These are phyloP conservation scores for Glaciozyma antarctica DNA, from an alignment of 768 basidiomycete species.

Conservation along the genomic window DNA sequence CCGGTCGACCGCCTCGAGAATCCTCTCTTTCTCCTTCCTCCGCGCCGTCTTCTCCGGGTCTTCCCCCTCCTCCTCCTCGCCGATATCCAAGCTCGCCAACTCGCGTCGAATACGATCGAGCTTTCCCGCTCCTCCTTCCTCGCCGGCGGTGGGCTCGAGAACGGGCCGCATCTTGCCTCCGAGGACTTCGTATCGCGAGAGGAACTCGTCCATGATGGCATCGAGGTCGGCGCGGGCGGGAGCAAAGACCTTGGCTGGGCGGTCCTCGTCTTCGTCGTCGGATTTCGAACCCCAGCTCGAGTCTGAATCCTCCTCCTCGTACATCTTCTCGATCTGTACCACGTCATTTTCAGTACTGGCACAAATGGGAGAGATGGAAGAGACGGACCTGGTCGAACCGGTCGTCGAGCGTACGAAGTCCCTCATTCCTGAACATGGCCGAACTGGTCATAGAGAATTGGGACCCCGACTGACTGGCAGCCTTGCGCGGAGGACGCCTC, in stretches of 20 bases:
- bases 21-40: conserved; percentile 27
- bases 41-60: conserved; percentile 41
- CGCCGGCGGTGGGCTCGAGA: conserved; percentile 11
- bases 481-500: conserved; percentile 54
- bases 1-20: conserved; percentile 26
- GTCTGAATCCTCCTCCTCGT: conserved; percentile 50
- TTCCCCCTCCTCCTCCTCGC: conserved; percentile 40
- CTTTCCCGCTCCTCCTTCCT: conserved; percentile 46
- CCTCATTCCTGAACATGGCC: conserved; percentile 86
- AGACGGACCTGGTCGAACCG: conserved; percentile 75
- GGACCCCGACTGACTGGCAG: conserved; percentile 43
- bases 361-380: too few species aligned
- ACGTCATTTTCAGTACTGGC: neutral
- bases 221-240: conserved; percentile 56
- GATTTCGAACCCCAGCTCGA: conserved; percentile 44
- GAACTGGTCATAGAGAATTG: conserved; percentile 97
- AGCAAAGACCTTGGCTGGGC: conserved; percentile 44
- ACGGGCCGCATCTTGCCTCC: conserved; percentile 77
- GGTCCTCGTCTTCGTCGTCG: conserved; percentile 39
- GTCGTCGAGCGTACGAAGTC: conserved; percentile 79
- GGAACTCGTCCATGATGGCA: conserved; percentile 82
- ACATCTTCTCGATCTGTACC: conserved; percentile 65
- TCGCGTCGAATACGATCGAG: conserved; percentile 67
- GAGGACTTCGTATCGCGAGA: conserved; percentile 79
- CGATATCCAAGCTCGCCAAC: conserved; percentile 28